Base-by-base conservation (phyloP, 768 basidiomycete genomes). In the Xanthoconium purpureum region DNA sequence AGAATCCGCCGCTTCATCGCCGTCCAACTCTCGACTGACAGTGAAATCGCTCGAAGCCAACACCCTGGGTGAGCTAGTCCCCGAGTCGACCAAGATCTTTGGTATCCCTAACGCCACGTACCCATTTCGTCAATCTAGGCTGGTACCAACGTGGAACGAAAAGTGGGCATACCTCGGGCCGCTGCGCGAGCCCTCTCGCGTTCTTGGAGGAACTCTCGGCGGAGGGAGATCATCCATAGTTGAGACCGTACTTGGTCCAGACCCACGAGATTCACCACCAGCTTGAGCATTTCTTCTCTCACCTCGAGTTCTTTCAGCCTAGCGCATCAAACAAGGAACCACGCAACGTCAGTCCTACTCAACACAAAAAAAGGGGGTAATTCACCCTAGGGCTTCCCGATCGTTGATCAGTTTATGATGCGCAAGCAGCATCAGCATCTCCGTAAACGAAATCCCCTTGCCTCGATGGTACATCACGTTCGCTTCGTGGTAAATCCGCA, bases 351-450 rank as follows among this genome's bases (percentile, higher is more conserved):
- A 44, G 42, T 24, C 11, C 6, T 12, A 35, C 4, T 13, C 42
- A 14, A 12, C 39, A 7, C n/a, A 20, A 30, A 37, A 3, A 35
- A 15, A 12, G 6, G 12, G 12, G 20, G 4, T 15, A 12, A 56
- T 47, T 68, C 70, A 96, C 95, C 85, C 81, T 28, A 98, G 74
- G 14, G 95, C 95, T 32, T 93, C 89, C 29, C 83, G 83, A 72
- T 97, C 94, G 48, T 91, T 82, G 59, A 98, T 93, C 50, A 98
- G 74, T 70, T 91, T 94, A 74, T 98, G 87, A 68, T 97, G 96
- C 1, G 91, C 88, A 39, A 98, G 75, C 44, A 98, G 74, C 35
- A 89, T 68, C 3, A 98, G 80, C 91, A 96, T 96, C 44, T 85
- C 82, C 1, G 86, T 91, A 76, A 98, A 98, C 24, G 91, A 89